phyloP scores from a whole-genome alignment of 345 rosid species.

The Citrus australasica region DNA sequence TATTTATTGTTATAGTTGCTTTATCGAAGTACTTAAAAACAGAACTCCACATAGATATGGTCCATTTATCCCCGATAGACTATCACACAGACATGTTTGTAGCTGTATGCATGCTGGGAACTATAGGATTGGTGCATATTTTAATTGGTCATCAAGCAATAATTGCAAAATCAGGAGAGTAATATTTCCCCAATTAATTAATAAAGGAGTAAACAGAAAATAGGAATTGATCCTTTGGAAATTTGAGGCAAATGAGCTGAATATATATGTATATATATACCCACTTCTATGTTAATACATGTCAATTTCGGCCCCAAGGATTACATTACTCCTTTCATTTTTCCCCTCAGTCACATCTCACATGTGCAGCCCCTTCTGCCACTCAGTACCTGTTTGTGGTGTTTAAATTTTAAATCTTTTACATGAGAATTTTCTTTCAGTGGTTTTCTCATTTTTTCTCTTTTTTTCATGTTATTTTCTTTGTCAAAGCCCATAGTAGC shows the following conservation, averaged over 20 bases:
- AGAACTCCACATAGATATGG: not conserved
- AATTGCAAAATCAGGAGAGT: not conserved
- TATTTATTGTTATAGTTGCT: not conserved
- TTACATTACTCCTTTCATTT: not conserved
- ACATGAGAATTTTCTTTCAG: not conserved
- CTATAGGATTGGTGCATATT: not conserved
- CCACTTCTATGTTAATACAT: not conserved
- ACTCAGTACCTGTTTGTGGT: not conserved
- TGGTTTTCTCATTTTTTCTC: not conserved
- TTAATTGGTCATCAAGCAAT: not conserved
- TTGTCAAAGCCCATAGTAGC: not conserved
- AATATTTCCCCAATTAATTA: not conserved
- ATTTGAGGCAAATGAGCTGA: not conserved
- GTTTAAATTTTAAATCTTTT: not conserved
- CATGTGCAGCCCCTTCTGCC: not conserved
- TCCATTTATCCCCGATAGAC: not conserved
- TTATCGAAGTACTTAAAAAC: not conserved
- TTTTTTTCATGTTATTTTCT: not conserved
- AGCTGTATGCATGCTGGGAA: not conserved
- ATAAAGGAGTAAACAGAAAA: not conserved
- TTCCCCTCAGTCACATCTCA: not conserved
- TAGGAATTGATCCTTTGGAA: not conserved
- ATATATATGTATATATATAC: no score
- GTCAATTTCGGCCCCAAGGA: not conserved
- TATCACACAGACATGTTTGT: not conserved